Evolutionary conservation across 345 rosid genomes (phyloP), one percentile per base, ranked within the genome.

Genomic region (Aurinia saxatilis): DNA sequence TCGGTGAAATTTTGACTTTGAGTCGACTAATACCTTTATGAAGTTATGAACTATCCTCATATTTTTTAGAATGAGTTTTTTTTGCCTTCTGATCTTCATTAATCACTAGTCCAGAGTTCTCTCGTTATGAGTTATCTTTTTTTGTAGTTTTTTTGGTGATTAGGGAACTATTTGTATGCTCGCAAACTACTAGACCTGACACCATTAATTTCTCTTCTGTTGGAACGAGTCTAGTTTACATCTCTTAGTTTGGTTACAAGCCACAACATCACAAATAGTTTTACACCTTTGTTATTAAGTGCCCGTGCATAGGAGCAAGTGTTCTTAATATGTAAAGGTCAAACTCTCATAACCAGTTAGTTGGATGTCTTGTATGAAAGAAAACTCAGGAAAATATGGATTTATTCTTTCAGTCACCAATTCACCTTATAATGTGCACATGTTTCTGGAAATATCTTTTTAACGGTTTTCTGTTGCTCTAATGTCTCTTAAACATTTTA

Each of bases 201-300:
- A 23, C 14, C 15, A 37, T 11, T 62, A 17, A 37, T 25, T 38
- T 34, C 15, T 36, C 27, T 7, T 47, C 48, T 36, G 16, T 37
- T 48, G 42, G 27, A 35, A 36, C 34, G 46, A 34, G 45, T 19
- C 65, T 44, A 33, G 13, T 14, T 33, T n/a, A n/a, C n/a, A n/a
- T n/a, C n/a, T n/a, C 57, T 50, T 63, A 48, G 18, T 38, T 39
- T 63, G 50, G 39, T 63, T 38, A 38, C 25, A 4, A 47, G 23
- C 30, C 6, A 16, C n/a, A 37, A 18, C 38, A n/a, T 19, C 6
- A 29, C 8, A 18, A 10, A 49, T 11, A 38, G 51, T 21, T 31
- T 50, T 49, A 39, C 12, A 14, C 59, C 10, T 58, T n/a, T 8
- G 36, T 1, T 39, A 16, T 31, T 7, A 50, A 50, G 7, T 29